Evolutionary conservation across 2,329 filamentous ascomycete species (phyloP).

Genomic region (Geosmithia flava): DNA sequence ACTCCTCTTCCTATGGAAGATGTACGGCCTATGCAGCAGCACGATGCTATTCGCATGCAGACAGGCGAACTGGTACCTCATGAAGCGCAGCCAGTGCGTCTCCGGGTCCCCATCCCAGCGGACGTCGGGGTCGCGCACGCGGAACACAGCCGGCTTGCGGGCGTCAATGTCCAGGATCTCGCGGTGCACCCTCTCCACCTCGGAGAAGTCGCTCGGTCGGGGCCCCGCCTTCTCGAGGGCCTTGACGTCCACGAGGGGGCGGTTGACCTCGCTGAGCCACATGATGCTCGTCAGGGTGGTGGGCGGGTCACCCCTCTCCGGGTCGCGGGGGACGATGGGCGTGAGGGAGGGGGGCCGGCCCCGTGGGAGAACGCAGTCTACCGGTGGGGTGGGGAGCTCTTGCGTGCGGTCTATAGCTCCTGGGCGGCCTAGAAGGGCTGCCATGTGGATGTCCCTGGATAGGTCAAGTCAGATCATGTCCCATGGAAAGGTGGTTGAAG

Average conservation of each 20-base stretch:
- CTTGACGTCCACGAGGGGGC: constrained; percentile 38
- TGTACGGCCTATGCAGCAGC: constrained; percentile 48
- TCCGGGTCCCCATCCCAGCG: constrained; percentile 40
- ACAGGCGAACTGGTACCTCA: constrained; percentile 34
- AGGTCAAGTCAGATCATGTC: neutral
- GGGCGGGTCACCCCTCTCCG: constrained; percentile 36
- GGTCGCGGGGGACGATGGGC: constrained; percentile 32
- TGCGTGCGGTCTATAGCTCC: constrained; percentile 39
- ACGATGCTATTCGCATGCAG: constrained; percentile 40
- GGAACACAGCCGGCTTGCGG: constrained; percentile 37
- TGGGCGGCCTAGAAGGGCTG: constrained; percentile 40
- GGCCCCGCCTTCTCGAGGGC: constrained; percentile 44
- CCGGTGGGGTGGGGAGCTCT: constrained; percentile 32
- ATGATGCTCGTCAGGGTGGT: constrained; percentile 42
- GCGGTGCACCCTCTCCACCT: constrained; percentile 41
- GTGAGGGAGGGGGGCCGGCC: constrained; percentile 26
- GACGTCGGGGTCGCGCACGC: constrained; percentile 42
- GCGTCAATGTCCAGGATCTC: constrained; percentile 34
- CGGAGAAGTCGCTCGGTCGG: constrained; percentile 38
- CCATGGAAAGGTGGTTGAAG: no score
- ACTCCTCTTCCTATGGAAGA: constrained; percentile 42
- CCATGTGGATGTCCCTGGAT: constrained; percentile 41
- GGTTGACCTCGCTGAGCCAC: constrained; percentile 34
- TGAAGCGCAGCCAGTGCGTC: constrained; percentile 37
- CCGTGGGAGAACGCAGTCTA: constrained; percentile 37